These are phyloP conservation scores for Solanum stenotomum DNA, from an alignment of 257 asterid genomes.

Conservation along the genomic window DNA sequence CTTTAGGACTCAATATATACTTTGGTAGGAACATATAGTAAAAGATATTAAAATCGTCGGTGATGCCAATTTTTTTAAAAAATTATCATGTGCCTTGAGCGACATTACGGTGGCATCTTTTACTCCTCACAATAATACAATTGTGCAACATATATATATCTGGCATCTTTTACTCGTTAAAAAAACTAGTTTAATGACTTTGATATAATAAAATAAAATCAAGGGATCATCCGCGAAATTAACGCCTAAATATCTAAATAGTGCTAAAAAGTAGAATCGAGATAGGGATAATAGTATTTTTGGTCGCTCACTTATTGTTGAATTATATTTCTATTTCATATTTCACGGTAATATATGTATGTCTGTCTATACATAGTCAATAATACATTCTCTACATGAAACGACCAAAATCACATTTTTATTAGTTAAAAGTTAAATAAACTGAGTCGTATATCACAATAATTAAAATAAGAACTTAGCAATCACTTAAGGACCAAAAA, in stretches of 20 bases:
- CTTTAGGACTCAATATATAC: not conserved
- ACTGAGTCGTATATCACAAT: not conserved
- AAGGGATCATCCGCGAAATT: not conserved
- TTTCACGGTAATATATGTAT: not conserved
- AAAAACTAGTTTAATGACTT: not conserved
- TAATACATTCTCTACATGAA: not conserved
- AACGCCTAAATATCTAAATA: not conserved
- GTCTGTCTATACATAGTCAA: too few species aligned
- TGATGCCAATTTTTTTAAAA: not conserved
- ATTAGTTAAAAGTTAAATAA: not conserved
- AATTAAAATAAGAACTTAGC: not conserved
- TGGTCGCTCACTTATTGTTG: not conserved
- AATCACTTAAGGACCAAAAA: not conserved
- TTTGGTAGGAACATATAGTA: not conserved
- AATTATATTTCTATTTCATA: not conserved
- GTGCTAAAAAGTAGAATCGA: not conserved
- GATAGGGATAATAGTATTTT: not conserved
- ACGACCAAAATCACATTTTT: not conserved
- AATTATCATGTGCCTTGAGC: not conserved
- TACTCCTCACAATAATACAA: not conserved
- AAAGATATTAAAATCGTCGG: not conserved
- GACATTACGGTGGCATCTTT: not conserved
- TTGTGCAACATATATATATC: not conserved
- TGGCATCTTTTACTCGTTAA: not conserved
- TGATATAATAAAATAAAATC: not conserved